These are phyloP conservation scores for Scenedesmus sp. DNA, from an alignment of 163 green algal species.

Conservation along the genomic window DNA sequence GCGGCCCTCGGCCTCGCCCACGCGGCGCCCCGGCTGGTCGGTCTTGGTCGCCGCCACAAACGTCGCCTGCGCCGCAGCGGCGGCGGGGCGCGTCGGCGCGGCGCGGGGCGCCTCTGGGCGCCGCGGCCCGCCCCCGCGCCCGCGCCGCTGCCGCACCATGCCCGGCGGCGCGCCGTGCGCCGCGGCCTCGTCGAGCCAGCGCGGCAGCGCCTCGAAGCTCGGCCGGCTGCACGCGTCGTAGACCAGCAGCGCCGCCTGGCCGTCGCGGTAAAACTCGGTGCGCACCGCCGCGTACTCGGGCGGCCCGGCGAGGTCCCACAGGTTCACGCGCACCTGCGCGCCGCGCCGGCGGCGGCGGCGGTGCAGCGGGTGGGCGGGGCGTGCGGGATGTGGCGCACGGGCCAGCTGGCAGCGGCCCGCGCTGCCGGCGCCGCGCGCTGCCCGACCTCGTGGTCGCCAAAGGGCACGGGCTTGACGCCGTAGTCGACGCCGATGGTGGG, in stretches of 20 bases:
- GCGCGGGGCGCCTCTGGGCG: neutral
- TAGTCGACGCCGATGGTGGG: slow-evolving; percentile 79
- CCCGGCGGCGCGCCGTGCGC: slow-evolving; percentile 45
- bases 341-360: neutral
- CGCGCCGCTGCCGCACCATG: slow-evolving; percentile 42
- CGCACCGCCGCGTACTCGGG: slow-evolving; percentile 64
- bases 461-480: slow-evolving; percentile 69
- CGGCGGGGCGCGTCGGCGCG: neutral
- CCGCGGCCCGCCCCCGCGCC: neutral
- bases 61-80: slow-evolving; percentile 49
- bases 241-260: slow-evolving; percentile 66
- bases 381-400: neutral
- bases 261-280: slow-evolving; percentile 78
- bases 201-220: slow-evolving; percentile 63
- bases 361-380: too few species aligned
- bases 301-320: slow-evolving; percentile 73
- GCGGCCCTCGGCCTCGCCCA: slow-evolving; percentile 64
- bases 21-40: slow-evolving; percentile 56
- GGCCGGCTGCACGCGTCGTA: slow-evolving; percentile 66
- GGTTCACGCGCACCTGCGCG: slow-evolving; percentile 65
- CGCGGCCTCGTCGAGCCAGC: slow-evolving; percentile 65
- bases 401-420: slow-evolving; percentile 2
- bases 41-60: slow-evolving; percentile 69
- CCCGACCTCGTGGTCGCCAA: slow-evolving; percentile 65
- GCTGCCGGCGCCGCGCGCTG: neutral